A percentile compares a stretch with the other conserved stretches of the same genome.
Evolutionary conservation across 2,329 filamentous ascomycete species (phyloP).

Genomic region (Orbilia ellipsospora): DNA sequence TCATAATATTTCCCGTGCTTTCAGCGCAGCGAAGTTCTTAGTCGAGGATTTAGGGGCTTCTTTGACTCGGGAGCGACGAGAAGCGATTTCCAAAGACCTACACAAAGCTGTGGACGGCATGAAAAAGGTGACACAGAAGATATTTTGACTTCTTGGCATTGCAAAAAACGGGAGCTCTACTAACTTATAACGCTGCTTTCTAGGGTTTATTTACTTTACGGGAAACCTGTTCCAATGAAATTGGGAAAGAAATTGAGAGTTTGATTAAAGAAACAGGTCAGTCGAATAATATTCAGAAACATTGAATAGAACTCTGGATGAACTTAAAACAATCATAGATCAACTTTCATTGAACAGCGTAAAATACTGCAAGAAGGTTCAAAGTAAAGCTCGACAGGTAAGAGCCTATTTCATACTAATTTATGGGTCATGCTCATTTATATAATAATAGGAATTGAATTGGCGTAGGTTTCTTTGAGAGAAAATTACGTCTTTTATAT

Average conservation of each 20-base stretch:
- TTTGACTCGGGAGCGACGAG: slow-evolving; percentile 10
- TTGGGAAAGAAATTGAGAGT: not conserved
- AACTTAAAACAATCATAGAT: slow-evolving; percentile 6
- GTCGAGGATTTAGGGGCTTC: slow-evolving; percentile 9
- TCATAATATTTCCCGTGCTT: slow-evolving; percentile 20
- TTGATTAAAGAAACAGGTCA: slow-evolving; percentile 24
- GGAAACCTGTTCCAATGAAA: slow-evolving; percentile 4
- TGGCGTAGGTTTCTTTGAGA: not conserved
- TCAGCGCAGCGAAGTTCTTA: slow-evolving; percentile 17
- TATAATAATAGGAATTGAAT: not conserved
- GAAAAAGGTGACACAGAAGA: slow-evolving; percentile 16
- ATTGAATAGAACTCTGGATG: not conserved
- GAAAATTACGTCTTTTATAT: no score
- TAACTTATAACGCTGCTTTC: not conserved
- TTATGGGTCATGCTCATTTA: not conserved
- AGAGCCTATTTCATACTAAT: not conserved
- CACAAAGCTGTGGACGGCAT: slow-evolving; percentile 12
- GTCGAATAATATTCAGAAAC: not conserved
- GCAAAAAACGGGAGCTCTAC: no score
- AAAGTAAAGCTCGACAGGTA: slow-evolving; percentile 22
- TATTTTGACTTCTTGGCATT: no score
- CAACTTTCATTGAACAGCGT: not conserved
- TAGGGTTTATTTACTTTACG: not conserved
- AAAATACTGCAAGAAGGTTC: slow-evolving; percentile 1
- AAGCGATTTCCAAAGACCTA: slow-evolving; percentile 22